Percentiles rank a stretch among this genome's conserved stretches.
These are phyloP conservation scores for Allomyces macrogynus DNA, from an alignment of 192 early-diverging fungal species.

Conservation along the genomic window DNA sequence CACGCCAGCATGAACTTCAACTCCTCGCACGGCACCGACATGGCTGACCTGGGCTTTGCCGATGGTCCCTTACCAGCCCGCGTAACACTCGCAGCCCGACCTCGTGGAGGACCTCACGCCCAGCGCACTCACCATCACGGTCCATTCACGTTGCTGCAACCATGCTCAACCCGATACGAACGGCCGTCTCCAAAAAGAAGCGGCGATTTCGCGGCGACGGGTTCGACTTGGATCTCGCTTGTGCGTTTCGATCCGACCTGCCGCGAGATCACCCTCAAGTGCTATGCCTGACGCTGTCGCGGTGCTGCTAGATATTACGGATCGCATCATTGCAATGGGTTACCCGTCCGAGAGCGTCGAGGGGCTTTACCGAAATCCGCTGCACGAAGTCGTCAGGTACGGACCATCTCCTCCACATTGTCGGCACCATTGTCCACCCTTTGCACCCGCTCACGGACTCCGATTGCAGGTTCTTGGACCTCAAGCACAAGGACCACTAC, in stretches of 20 bases:
- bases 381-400: slow-evolving; percentile 31
- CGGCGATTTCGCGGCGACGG: slow-evolving; percentile 14
- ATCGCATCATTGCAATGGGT: slow-evolving; percentile 30
- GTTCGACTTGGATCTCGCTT: slow-evolving; percentile 22
- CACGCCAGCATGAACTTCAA: too few species aligned
- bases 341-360: slow-evolving; percentile 30
- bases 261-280: too few species aligned
- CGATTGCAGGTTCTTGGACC: slow-evolving; percentile 25
- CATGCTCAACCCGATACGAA: background rate
- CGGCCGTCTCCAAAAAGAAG: background rate
- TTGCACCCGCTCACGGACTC: background rate
- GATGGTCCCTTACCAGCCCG: too few species aligned
- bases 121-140: too few species aligned
- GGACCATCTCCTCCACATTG: background rate
- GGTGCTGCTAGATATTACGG: slow-evolving; percentile 22
- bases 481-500: slow-evolving; percentile 20
- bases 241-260: too few species aligned
- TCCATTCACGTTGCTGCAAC: too few species aligned
- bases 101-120: too few species aligned
- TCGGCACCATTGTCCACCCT: background rate
- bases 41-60: too few species aligned
- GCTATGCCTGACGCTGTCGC: background rate
- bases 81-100: too few species aligned
- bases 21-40: too few species aligned
- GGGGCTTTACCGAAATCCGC: slow-evolving; percentile 29